Conservation (phyloP, 2,329 filamentous ascomycete species). For the Aspergillus aculeatinus region DNA sequence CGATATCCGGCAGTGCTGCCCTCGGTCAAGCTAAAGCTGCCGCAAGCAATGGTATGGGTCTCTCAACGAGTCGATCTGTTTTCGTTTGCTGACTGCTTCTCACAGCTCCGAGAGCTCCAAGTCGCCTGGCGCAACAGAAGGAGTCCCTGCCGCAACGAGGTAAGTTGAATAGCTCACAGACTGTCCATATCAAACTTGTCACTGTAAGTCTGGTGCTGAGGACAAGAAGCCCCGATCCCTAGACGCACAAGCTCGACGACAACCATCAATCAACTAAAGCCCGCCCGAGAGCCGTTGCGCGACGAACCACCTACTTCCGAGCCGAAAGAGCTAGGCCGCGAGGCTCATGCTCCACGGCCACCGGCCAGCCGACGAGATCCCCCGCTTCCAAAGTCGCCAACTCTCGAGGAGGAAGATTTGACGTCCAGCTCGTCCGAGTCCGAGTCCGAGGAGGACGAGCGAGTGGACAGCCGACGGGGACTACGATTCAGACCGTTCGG, state of each 20-base stretch:
- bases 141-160: conserved; percentile 28
- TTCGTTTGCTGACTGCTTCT: not conserved
- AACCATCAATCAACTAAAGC: conserved; percentile 30
- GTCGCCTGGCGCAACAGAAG: conserved; percentile 38
- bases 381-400: conserved; percentile 30
- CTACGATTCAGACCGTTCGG: conserved; percentile 40
- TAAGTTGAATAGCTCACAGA: conserved; percentile 14
- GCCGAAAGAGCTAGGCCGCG: conserved; percentile 26
- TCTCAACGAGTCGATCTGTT: too few species aligned
- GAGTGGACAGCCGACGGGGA: conserved; percentile 20
- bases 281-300: conserved; percentile 25
- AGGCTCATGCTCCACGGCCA: conserved; percentile 22
- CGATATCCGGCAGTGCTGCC: conserved; percentile 43
- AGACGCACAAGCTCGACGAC: conserved; percentile 33
- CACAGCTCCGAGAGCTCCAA: conserved; percentile 41
- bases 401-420: conserved; percentile 35
- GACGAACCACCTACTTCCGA: conserved; percentile 25
- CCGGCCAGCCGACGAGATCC: conserved; percentile 27
- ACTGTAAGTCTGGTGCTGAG: not conserved
- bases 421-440: conserved; percentile 32
- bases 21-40: conserved; percentile 32
- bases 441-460: conserved; percentile 34
- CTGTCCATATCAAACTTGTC: not conserved
- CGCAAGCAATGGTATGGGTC: conserved; percentile 2
- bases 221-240: conserved; percentile 18